Evolutionary conservation across 306 rosid species (phyloP).

Genomic region (Morella rubra): DNA sequence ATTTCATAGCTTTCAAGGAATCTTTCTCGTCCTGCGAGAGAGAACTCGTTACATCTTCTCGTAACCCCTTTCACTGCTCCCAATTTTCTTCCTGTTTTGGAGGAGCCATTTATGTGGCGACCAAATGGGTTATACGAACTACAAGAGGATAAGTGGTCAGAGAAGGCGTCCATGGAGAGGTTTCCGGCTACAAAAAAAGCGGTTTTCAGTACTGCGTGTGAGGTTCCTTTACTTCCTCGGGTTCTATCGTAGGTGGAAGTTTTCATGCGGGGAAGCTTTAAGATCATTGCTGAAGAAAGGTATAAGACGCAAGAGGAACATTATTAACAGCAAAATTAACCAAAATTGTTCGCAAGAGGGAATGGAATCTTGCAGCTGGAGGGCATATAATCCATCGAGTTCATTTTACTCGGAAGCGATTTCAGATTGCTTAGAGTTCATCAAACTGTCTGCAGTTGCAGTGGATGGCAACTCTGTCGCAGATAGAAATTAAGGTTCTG

Average conservation of each 20-base stretch:
- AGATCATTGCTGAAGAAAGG: neutral
- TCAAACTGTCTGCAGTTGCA: neutral
- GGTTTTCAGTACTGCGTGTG: neutral
- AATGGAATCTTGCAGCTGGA: neutral
- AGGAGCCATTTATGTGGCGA: neutral
- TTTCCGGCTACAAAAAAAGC: neutral
- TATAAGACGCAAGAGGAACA: neutral
- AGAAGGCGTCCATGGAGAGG: neutral
- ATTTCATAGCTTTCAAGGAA: neutral
- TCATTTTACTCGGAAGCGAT: neutral
- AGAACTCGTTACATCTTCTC: no score
- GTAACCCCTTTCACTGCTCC: neutral
- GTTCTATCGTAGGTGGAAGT: neutral
- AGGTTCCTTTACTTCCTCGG: neutral
- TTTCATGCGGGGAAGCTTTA: neutral
- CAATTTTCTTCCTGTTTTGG: neutral
- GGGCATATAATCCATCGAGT: neutral
- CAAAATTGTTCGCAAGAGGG: neutral
- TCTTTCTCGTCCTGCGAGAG: neutral
- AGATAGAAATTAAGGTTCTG: neutral
- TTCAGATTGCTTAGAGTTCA: conserved; percentile 1
- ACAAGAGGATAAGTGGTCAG: neutral
- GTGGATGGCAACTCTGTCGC: neutral
- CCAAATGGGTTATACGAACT: neutral
- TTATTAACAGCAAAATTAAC: neutral